phyloP scores from a whole-genome alignment of 441 rosid genomes.

The Gossypium trilobum region DNA sequence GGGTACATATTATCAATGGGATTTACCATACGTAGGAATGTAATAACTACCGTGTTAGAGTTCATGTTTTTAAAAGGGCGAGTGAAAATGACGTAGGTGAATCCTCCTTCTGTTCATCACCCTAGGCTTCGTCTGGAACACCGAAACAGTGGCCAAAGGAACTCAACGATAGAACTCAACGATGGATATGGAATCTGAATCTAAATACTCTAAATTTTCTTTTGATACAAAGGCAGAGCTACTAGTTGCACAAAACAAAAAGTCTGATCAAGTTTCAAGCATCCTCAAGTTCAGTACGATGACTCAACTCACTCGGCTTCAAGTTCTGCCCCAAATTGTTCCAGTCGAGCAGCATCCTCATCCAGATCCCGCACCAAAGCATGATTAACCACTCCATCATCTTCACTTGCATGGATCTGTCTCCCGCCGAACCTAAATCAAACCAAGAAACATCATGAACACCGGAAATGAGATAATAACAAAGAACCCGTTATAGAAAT shows the following conservation, averaged over 20 bases:
- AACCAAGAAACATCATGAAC: not conserved
- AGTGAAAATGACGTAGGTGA: no score
- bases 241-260: not conserved
- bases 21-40: no score
- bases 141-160: not conserved
- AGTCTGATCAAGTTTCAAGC: not conserved
- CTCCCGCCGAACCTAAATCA: slow-evolving; percentile 72
- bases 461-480: not conserved
- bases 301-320: slow-evolving; percentile 48
- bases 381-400: slow-evolving; percentile 76
- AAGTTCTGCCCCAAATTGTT: slow-evolving; percentile 81
- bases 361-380: slow-evolving; percentile 53
- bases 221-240: not conserved
- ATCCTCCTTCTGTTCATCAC: no score
- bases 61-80: no score
- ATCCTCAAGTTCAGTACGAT: not conserved
- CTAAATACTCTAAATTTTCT: not conserved
- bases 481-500: not conserved
- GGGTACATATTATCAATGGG: no score
- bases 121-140: no score
- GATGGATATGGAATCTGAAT: not conserved
- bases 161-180: not conserved
- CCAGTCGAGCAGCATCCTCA: slow-evolving; percentile 53
- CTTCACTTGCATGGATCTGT: slow-evolving; percentile 70
- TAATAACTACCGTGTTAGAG: no score